Evolutionary conservation across 2,329 filamentous ascomycete genomes (phyloP).

Genomic region (Colletotrichum limetticola): DNA sequence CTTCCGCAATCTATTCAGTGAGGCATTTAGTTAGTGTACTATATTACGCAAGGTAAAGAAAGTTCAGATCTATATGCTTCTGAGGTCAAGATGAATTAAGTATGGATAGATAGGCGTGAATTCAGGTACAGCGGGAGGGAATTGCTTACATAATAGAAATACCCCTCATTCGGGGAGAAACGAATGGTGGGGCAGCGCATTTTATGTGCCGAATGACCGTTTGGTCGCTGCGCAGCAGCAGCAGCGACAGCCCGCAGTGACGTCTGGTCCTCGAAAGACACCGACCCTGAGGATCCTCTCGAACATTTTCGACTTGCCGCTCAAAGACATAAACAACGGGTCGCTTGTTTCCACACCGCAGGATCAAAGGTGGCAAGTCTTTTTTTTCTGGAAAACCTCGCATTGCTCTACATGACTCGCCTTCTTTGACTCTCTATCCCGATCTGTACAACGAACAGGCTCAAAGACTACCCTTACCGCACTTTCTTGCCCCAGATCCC

Average conservation of each 20-base stretch:
- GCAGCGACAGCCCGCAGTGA: conserved; percentile 11
- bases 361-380: not conserved
- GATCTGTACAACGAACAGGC: not conserved
- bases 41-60: not conserved
- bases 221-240: conserved; percentile 12
- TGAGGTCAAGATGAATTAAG: not conserved
- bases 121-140: too few species aligned
- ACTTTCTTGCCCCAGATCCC: not conserved
- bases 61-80: not conserved
- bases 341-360: conserved; percentile 24
- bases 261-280: conserved; percentile 18
- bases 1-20: not conserved
- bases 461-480: not conserved
- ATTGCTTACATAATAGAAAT: conserved; percentile 3
- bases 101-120: not conserved
- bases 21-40: not conserved
- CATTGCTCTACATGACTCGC: not conserved
- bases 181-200: conserved; percentile 22
- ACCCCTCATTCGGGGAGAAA: conserved; percentile 29
- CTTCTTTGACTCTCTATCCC: not conserved
- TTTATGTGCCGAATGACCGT: conserved; percentile 21
- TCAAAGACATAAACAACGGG: conserved; percentile 29
- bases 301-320: conserved; percentile 21
- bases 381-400: not conserved
- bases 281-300: not conserved